Base-by-base conservation (phyloP, 2,329 filamentous ascomycete species). In the Aureobasidium melanogenum region DNA sequence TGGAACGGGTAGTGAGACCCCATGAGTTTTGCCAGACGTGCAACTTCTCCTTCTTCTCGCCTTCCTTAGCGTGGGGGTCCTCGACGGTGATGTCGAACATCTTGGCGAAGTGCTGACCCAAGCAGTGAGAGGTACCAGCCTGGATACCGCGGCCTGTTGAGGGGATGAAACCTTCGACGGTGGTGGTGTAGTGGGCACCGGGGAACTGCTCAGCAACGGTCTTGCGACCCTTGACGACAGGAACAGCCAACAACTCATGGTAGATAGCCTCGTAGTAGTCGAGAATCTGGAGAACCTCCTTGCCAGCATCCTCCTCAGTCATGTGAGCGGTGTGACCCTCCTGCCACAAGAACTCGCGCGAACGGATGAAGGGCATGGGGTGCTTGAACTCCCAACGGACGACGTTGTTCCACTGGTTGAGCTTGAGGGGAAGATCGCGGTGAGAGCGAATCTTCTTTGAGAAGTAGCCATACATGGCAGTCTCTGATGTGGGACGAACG, bases 81-180 rank as follows among this genome's bases (percentile, higher is more conserved):
- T 99, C 93, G 32, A 99, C 91, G 0, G 88, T 96, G 74, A 99
- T 97, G 75, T 94, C 88, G 74, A 97, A 99, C 92, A 99, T 99
- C 78, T 95, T 97, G 74, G 88, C 92, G 78, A 99, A 99, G 79
- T 99, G 97, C 77, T 99, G 94, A 58, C 94, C 94, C 9, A 99
- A 82, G 65, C 87, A 91, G 79, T 99, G 94, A 57, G 91, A 96
- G 43, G 94, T 99, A 58, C 86, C 94, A 66, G 92, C 94, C 78
- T 99, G 94, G 64, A 99, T 97, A 74, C 94, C 94, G 72, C 94
- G 88, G 26, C 94, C 94, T 66, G 95, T 97, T 64, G 91, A 86
- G 38, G 94, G 92, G 67, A 99, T 97, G 75, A 96, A 99, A 36
- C 91, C 94, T 77, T 99, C 94, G 51, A 96, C 89, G 1, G 94